Evolutionary conservation across 768 basidiomycete genomes (phyloP).

Genomic region (Pholiota molesta): DNA sequence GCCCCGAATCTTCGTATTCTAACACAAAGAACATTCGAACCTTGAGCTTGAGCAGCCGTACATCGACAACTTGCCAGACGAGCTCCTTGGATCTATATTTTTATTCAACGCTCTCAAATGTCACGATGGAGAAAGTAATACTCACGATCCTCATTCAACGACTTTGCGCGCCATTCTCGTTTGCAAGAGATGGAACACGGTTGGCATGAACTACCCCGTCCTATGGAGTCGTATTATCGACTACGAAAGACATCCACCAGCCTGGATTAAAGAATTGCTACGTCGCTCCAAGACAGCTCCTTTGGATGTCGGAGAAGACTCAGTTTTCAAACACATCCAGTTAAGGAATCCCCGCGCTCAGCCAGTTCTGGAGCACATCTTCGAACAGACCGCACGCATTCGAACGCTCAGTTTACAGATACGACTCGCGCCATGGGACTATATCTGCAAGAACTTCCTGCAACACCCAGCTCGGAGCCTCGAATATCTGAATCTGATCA

Average conservation of each 20-base stretch:
- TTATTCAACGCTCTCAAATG: constrained; percentile 17
- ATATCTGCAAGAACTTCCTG: constrained; percentile 25
- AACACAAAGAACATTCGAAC: neutral
- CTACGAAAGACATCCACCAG: constrained; percentile 19
- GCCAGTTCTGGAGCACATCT: constrained; percentile 20
- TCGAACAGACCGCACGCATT: constrained; percentile 19
- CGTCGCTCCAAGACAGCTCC: constrained; percentile 22
- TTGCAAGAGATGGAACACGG: constrained; percentile 26
- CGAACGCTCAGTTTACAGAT: constrained; percentile 25
- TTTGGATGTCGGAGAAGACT: constrained; percentile 26
- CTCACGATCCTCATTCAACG: constrained; percentile 16
- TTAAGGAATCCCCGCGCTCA: constrained; percentile 18
- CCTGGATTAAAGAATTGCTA: constrained; percentile 20
- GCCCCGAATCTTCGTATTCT: no score
- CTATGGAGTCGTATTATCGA: constrained; percentile 29
- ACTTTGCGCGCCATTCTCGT: constrained; percentile 20
- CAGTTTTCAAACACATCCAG: constrained; percentile 17
- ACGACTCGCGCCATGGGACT: constrained; percentile 23
- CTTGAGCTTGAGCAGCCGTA: neutral
- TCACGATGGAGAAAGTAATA: neutral
- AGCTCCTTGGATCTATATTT: constrained; percentile 20
- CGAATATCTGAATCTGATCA: constrained; percentile 27
- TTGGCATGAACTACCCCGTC: constrained; percentile 20
- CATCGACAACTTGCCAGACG: constrained; percentile 19
- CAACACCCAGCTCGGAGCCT: constrained; percentile 23